Evolutionary conservation across 2,329 filamentous ascomycete species (phyloP).

Genomic region (Cladosporium austrohemisphaericum): DNA sequence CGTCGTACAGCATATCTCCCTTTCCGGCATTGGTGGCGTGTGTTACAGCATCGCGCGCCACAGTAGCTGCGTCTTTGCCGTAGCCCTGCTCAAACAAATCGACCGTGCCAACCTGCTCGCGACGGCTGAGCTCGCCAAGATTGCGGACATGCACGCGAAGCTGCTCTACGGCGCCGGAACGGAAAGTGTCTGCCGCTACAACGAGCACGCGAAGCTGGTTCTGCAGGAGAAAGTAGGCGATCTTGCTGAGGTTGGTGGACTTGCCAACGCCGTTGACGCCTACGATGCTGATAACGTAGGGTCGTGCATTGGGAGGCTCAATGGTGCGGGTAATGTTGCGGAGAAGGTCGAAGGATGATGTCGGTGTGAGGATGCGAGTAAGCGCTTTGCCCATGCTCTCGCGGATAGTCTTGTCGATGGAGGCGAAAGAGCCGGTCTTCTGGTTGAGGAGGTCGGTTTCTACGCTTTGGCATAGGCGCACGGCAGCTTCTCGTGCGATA

Average conservation of each 20-base stretch:
- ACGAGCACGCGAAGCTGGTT: constrained; percentile 96
- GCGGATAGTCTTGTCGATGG: constrained; percentile 72
- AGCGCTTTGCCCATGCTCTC: constrained; percentile 88
- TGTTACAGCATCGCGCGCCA: constrained; percentile 88
- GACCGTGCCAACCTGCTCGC: constrained; percentile 75
- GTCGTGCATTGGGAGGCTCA: constrained; percentile 62
- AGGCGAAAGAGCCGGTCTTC: constrained; percentile 86
- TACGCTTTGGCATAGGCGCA: constrained; percentile 86
- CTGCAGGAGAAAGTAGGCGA: constrained; percentile 95
- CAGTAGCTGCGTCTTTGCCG: constrained; percentile 92
- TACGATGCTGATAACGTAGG: constrained; percentile 97
- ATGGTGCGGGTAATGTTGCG: constrained; percentile 84
- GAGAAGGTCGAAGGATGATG: constrained; percentile 87
- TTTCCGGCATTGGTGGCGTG: constrained; percentile 61
- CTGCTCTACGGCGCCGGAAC: constrained; percentile 94
- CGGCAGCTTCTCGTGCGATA: constrained; percentile 87
- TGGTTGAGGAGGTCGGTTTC: constrained; percentile 84
- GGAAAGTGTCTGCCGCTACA: constrained; percentile 93
- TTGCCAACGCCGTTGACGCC: constrained; percentile 98
- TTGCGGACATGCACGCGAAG: constrained; percentile 93
- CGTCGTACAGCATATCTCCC: constrained; percentile 60
- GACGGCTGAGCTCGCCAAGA: constrained; percentile 77
- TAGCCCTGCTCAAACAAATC: constrained; percentile 97
- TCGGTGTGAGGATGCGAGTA: constrained; percentile 92
- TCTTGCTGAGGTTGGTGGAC: constrained; percentile 95